These are phyloP conservation scores for Phytophthora cactorum DNA, from an alignment of 352 stramenopile genomes.

Conservation along the genomic window DNA sequence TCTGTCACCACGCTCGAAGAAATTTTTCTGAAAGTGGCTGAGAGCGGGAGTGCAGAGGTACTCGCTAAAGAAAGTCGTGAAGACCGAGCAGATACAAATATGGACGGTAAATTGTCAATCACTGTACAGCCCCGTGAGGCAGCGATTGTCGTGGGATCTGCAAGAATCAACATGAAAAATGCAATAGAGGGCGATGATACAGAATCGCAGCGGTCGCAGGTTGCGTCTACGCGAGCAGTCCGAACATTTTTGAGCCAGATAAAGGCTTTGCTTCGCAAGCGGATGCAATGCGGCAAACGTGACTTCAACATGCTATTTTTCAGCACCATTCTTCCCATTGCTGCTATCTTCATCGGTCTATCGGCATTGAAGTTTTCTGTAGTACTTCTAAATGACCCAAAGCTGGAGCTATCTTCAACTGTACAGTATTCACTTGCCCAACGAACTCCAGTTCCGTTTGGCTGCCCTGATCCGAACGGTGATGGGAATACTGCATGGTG, in stretches of 20 bases:
- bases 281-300: slow-evolving; percentile 53
- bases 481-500: slow-evolving; percentile 31
- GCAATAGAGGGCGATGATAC: neutral
- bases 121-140: slow-evolving; percentile 2
- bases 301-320: slow-evolving; percentile 79
- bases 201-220: neutral
- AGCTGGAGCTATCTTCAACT: slow-evolving; percentile 39
- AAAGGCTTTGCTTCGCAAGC: slow-evolving; percentile 64
- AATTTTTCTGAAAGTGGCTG: slow-evolving; percentile 91
- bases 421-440: slow-evolving; percentile 41
- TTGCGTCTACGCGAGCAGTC: neutral
- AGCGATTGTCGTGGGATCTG: slow-evolving; percentile 4
- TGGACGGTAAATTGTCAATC: neutral
- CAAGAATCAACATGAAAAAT: neutral
- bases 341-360: slow-evolving; percentile 73
- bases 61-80: neutral
- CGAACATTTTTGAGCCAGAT: slow-evolving; percentile 46
- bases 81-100: neutral
- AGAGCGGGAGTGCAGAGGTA: slow-evolving; percentile 18
- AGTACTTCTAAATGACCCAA: slow-evolving; percentile 58
- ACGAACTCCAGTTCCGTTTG: slow-evolving; percentile 52
- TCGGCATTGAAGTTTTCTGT: slow-evolving; percentile 60
- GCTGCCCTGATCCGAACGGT: slow-evolving; percentile 40
- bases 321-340: slow-evolving; percentile 70
- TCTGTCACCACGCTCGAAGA: slow-evolving; percentile 90